Evolutionary conservation across 257 asterid genomes (phyloP), one percentile per base, ranked within the genome.

Genomic region (Mentha longifolia): DNA sequence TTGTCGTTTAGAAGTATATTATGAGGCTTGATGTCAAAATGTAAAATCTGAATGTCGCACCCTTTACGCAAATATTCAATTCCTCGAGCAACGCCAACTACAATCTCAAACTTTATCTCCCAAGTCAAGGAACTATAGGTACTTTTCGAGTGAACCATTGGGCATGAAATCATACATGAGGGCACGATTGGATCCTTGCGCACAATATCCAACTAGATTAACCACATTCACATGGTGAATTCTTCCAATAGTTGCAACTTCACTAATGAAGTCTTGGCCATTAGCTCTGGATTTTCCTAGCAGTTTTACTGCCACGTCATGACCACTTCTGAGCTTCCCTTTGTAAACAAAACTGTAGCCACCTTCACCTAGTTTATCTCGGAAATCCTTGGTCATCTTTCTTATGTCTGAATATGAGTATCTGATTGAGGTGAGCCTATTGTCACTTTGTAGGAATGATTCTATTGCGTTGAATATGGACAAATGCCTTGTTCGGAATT

Each of bases 1-100:
- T 41, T 41, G 7, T 41, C 46, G 6, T 41, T 12, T 0, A 41
- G 46, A 41, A 41, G 46, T 41, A 41, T 41, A 41, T 41, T 41
- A 41, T 41, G 46, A 41, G 46, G 46, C 2, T 41, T 41, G 46
- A 41, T 41, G 11, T 41, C 46, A 8, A 41, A 45, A 45, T 45
- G 50, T 3, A 12, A 4, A 4, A 45, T 45, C 4, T 45, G 50
- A 45, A 45, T 14, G 9, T 45, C 50, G 9, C 50, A 45, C 50
- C 50, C 50, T 45, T 12, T 10, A 11, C 12, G 50, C n/a, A 45
- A 45, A 45, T 45, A 45, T 4, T 45, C 5, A 45, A 45, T 45
- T 14, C 50, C 50, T 45, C 5, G 50, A 45, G 50, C 50, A 10
- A 45, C 78, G 6, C 81, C 78, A 61, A 81, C 30, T 9, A 70